Conservation (phyloP, 2,329 filamentous ascomycete species). For the Alternaria atra region DNA sequence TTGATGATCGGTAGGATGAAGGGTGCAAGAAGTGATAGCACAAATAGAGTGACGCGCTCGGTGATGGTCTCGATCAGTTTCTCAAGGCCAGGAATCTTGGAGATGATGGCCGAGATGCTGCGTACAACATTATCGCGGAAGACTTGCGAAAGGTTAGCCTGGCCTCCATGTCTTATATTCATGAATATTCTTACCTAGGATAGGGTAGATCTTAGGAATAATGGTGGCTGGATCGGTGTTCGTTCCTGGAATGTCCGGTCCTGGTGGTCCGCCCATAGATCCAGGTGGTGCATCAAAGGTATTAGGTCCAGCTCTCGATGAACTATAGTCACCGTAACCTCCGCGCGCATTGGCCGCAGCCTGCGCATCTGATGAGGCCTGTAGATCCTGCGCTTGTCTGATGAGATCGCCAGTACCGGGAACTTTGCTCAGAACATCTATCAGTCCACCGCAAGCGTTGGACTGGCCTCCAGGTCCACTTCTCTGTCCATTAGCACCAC, state of each 20-base stretch:
- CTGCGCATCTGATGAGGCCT: conserved; percentile 59
- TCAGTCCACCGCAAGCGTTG: conserved; percentile 58
- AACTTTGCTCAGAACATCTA: conserved; percentile 77
- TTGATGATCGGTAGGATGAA: conserved; percentile 93
- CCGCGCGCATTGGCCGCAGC: conserved; percentile 56
- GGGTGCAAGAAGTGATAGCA: conserved; percentile 88
- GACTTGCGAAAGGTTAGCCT: conserved; percentile 49
- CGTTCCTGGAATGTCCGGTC: conserved; percentile 74
- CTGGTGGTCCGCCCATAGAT: conserved; percentile 55
- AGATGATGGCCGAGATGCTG: conserved; percentile 82
- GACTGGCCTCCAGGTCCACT: conserved; percentile 45
- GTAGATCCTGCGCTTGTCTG: conserved; percentile 57
- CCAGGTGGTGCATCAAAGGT: conserved; percentile 56
- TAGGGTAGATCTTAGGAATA: conserved; percentile 82
- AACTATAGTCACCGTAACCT: conserved; percentile 49
- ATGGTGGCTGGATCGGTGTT: conserved; percentile 71
- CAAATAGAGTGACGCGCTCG: conserved; percentile 90
- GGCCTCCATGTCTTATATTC: not conserved
- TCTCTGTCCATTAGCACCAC: conserved; percentile 27
- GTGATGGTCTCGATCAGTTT: conserved; percentile 91
- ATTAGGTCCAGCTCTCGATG: conserved; percentile 46
- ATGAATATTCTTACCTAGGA: conserved; percentile 60
- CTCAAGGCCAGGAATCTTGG: conserved; percentile 91
- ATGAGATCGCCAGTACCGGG: conserved; percentile 65
- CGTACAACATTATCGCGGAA: conserved; percentile 96